Evolutionary conservation across 2,329 filamentous ascomycete genomes (phyloP), one percentile per base, ranked within the genome.

Genomic region (Cercospora sojina): DNA sequence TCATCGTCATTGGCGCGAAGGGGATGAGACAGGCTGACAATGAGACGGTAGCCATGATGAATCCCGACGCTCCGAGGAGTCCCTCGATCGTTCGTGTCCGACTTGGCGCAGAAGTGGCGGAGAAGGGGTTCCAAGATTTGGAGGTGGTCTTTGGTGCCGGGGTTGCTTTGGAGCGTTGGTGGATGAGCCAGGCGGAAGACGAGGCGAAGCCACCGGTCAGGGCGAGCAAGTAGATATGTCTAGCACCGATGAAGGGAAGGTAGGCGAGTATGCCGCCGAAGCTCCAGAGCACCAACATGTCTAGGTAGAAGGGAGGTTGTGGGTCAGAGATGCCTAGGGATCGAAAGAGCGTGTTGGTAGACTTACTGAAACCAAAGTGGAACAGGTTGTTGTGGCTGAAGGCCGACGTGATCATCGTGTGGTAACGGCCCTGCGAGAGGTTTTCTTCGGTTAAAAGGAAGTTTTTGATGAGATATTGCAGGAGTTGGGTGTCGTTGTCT

Each of bases 1-100:
- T 76, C 3, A 83, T 35, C 3, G 63, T 13, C 53, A 82, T 74
- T 18, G 66, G 73, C 1, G 71, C 49, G 3, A 64, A 73, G 0
- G 82, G 82, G 49, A 74, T 66, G 47, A 82, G 65, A 67, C 77
- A 78, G 13, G 81, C 78, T 2, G 79, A 78, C 2, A 78, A 76
- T 8, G 76, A 75, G 2, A 74, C 76, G 13, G 81, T 58, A 3
- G 81, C 82, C 74, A 78, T 79, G 20, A 82, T 74, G 0, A 77
- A 71, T 0, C 81, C 82, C 47, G 78, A 80, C 38, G 82, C 81
- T 0, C 80, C 80, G 8, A 80, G 32, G 10, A 47, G 18, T 64
- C 66, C n/a, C 43, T 38, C 35, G 16, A 63, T 51, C 2, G 8
- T 43, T 31, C 29, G 47, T 23, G 32, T 56, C 3, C 32, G 31